Evolutionary conservation across 208 protist genomes (phyloP), one percentile per base, ranked within the genome.

Genomic region (Leishmania tropica): DNA sequence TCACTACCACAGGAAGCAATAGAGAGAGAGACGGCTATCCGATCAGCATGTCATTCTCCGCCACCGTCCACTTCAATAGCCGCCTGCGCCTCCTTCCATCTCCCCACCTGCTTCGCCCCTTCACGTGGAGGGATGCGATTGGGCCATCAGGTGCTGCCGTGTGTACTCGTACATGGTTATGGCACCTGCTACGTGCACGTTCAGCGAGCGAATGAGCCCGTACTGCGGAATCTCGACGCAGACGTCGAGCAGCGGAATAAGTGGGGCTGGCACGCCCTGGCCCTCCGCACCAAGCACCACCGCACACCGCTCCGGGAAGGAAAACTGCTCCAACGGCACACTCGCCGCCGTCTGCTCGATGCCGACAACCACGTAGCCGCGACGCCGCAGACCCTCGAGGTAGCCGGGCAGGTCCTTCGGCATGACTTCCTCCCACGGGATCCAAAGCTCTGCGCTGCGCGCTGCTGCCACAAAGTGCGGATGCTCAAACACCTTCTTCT

Each of bases 221-320:
- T 94, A 97, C 85, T 98, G 96, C 56, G 96, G 95, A 56, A 98
- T 97, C 84, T 98, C 95, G 3, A 98, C 92, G 82, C 94, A 98
- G 17, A 93, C 88, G 82, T 98, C 96, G 28, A 98, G 80, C 51
- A 95, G 28, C 21, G 90, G 89, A 10, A 98, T 82, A 15, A 97
- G 78, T 58, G 92, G 83, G 35, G 93, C 93, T 42, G 96, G 95
- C 65, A 98, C 92, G 68, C 96, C 96, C 75, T 98, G 93, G 0
- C 95, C 94, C 80, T 98, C 96, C 47, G 92, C 88, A 2, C 96
- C 96, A 24, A 98, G 87, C 71, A 97, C 87, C 54, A 98, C 90
- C 75, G 89, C 94, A 42, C 80, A 86, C 37, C 87, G 85, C 80
- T 92, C 76, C 0, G 94, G 93, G 78, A 98, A 98, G 17, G 62